These are phyloP conservation scores for Clonostachys byssicola DNA, from an alignment of 2,329 filamentous ascomycete species.

Conservation along the genomic window DNA sequence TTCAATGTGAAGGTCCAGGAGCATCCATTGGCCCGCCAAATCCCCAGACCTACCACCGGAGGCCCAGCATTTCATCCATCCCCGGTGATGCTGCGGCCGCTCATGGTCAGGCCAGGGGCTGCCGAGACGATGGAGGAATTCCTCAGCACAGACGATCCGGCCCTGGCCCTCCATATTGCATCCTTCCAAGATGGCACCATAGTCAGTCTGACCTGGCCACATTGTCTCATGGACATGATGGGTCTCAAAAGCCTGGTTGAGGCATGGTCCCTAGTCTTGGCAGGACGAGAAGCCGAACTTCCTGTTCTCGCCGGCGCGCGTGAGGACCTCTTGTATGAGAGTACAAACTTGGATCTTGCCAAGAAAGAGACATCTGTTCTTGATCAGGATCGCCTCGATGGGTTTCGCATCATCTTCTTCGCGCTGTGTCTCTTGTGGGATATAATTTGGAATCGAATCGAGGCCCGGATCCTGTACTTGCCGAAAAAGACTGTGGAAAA, in stretches of 20 bases:
- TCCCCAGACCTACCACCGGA: constrained; percentile 21
- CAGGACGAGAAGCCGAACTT: constrained; percentile 34
- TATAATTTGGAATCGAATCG: constrained; percentile 18
- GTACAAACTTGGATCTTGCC: constrained; percentile 10
- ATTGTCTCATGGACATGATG: constrained; percentile 41
- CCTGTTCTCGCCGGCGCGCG: constrained; percentile 22
- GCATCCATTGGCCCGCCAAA: constrained; percentile 29
- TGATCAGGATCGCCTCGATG: too few relatives aligned
- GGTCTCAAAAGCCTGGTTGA: constrained; percentile 33
- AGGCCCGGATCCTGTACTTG: constrained; percentile 32
- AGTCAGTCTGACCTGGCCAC: constrained; percentile 38
- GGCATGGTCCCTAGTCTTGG: constrained; percentile 39
- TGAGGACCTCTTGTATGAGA: constrained; percentile 24
- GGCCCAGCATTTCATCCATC: constrained; percentile 6
- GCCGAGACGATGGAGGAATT: constrained; percentile 26
- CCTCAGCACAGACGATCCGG: constrained; percentile 32
- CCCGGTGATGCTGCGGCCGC: constrained; percentile 7
- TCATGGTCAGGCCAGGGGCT: constrained; percentile 3
- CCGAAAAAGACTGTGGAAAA: constrained; percentile 13
- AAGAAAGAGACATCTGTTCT: too few relatives aligned
- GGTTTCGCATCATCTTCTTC: too few relatives aligned
- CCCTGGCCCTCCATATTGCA: constrained; percentile 40
- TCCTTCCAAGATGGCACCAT: constrained; percentile 45
- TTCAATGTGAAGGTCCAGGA: constrained; percentile 29
- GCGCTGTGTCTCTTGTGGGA: constrained; percentile 19